Conservation (phyloP, 2,329 filamentous ascomycete genomes). For the Exserohilum rostratum region DNA sequence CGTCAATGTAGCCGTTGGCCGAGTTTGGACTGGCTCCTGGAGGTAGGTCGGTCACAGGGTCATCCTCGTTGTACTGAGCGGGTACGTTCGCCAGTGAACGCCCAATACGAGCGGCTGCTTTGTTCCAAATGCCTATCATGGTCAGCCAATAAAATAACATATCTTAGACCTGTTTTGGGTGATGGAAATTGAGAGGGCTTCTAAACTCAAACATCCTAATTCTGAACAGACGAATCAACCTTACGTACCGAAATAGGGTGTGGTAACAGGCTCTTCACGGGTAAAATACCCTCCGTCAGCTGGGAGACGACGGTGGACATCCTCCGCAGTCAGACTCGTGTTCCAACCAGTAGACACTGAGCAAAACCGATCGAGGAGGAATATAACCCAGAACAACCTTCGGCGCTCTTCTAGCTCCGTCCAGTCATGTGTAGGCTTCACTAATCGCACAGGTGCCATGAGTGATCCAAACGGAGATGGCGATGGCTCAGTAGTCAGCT, state of each 20-base stretch:
- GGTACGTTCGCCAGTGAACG: slow-evolving; percentile 41
- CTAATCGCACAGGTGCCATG: slow-evolving; percentile 37
- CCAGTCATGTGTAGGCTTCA: slow-evolving; percentile 37
- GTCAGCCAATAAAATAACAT: background rate
- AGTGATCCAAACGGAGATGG: slow-evolving; percentile 32
- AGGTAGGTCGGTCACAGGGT: slow-evolving; percentile 28
- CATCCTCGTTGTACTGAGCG: slow-evolving; percentile 44
- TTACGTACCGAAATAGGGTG: slow-evolving; percentile 35
- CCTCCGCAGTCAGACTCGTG: slow-evolving; percentile 42
- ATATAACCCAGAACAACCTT: slow-evolving; percentile 43
- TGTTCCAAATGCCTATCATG: slow-evolving; percentile 37
- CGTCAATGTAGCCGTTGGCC: slow-evolving; percentile 40
- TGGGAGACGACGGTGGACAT: slow-evolving; percentile 41
- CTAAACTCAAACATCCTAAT: no score
- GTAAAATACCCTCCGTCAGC: slow-evolving; percentile 46
- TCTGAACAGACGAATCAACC: no score
- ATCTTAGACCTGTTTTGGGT: no score
- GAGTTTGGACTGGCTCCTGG: slow-evolving; percentile 41
- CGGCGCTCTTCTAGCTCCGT: slow-evolving; percentile 42
- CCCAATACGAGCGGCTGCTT: slow-evolving; percentile 41
- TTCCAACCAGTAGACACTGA: slow-evolving; percentile 44
- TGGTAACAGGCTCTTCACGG: slow-evolving; percentile 40
- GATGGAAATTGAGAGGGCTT: no score
- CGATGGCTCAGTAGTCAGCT: slow-evolving; percentile 39
- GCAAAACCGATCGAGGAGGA: slow-evolving; percentile 43